phyloP scores from a whole-genome alignment of 106 monocot genomes.

The Dioscorea alata region DNA sequence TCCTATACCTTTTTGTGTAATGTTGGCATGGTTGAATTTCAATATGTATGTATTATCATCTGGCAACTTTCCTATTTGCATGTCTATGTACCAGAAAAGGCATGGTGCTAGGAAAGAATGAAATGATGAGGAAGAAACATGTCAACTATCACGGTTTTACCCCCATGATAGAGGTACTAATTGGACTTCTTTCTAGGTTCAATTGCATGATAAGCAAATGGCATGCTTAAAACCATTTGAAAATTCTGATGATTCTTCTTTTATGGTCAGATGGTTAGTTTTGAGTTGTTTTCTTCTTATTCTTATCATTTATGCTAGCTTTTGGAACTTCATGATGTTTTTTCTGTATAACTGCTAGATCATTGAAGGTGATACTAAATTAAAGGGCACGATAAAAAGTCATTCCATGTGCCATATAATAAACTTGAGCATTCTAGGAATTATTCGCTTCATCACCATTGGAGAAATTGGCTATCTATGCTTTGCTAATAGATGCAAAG shows the following conservation, averaged over 20 bases:
- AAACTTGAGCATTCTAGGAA: no score
- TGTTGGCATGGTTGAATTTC: background rate
- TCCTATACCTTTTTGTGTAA: background rate
- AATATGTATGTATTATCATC: background rate
- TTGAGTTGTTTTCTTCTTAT: background rate
- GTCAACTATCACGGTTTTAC: slow-evolving; percentile 57
- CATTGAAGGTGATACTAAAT: background rate
- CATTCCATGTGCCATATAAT: no score
- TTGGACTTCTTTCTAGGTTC: background rate
- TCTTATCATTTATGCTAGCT: background rate
- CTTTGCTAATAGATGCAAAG: no score
- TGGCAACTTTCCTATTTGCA: slow-evolving; percentile 1
- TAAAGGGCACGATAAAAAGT: background rate
- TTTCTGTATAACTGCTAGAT: background rate
- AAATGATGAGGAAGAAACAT: slow-evolving; percentile 43
- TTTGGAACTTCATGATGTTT: background rate
- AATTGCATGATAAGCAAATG: background rate
- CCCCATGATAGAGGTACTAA: slow-evolving; percentile 62
- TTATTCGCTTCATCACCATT: no score
- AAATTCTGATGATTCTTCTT: background rate
- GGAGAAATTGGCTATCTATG: no score
- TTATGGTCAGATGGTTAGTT: background rate
- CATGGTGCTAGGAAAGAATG: slow-evolving; percentile 53
- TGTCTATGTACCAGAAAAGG: slow-evolving; percentile 40
- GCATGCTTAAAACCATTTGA: background rate